These are phyloP conservation scores for Talaromyces pinophilus DNA, from an alignment of 2,329 filamentous ascomycete genomes.

Conservation along the genomic window DNA sequence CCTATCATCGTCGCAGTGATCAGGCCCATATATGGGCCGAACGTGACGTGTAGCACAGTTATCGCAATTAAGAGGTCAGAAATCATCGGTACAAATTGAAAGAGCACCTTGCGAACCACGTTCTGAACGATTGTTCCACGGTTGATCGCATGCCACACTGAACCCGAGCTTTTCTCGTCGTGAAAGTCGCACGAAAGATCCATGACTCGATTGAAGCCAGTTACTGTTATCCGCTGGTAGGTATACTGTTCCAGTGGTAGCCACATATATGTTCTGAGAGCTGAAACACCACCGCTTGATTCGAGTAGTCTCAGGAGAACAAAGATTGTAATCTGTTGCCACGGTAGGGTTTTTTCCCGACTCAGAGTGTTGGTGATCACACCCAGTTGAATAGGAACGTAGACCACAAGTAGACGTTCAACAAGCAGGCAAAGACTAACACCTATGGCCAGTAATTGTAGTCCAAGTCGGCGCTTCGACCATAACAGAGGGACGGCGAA, in stretches of 20 bases:
- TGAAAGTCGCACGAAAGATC: slow-evolving; percentile 71
- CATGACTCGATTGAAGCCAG: slow-evolving; percentile 68
- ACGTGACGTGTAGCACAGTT: slow-evolving; percentile 61
- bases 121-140: slow-evolving; percentile 63
- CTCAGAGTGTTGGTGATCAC: slow-evolving; percentile 72
- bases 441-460: slow-evolving; percentile 68
- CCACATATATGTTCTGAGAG: slow-evolving; percentile 55
- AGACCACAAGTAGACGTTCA: slow-evolving; percentile 71
- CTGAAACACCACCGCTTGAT: slow-evolving; percentile 54
- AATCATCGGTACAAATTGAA: slow-evolving; percentile 63
- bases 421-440: slow-evolving; percentile 69
- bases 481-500: slow-evolving; percentile 78
- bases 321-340: slow-evolving; percentile 57
- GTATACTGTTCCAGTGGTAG: slow-evolving; percentile 59
- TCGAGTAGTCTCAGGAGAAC: slow-evolving; percentile 52
- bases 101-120: slow-evolving; percentile 61
- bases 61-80: slow-evolving; percentile 64
- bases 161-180: slow-evolving; percentile 63
- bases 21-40: slow-evolving; percentile 62
- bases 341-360: slow-evolving; percentile 52
- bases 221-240: slow-evolving; percentile 59
- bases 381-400: slow-evolving; percentile 79
- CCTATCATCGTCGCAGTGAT: slow-evolving; percentile 50
- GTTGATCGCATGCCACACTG: slow-evolving; percentile 65
- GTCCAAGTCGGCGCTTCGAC: slow-evolving; percentile 65